Base-by-base conservation (phyloP, 768 basidiomycete genomes). In the Rhizopogon rudus region DNA sequence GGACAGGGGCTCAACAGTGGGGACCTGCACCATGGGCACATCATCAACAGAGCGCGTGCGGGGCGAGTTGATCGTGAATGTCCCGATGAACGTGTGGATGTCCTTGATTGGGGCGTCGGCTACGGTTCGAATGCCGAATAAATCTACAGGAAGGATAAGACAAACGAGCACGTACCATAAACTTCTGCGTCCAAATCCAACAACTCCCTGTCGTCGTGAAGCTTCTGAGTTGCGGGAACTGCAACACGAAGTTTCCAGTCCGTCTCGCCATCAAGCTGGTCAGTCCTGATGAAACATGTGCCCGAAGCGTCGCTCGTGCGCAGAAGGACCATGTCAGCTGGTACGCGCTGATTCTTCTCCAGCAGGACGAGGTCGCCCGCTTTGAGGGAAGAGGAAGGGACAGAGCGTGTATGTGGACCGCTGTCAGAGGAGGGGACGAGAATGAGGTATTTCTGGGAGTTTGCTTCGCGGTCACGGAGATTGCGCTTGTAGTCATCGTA, bases 221-320 rank as follows among this genome's bases (percentile, higher is more conserved):
- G 67, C 61, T 86, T 87, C 74, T 97, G 94, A 43, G 86, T 88
- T 25, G 87, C 80, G 2, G 88, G 81, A 1, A 96, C 86, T 2
- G 96, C 94, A 1, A 97, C 90, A 4, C 91, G 83, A 48, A 98
- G 76, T 69, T 99, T 99, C 97, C 97, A 98, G 64, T 99, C 97
- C 3, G 97, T 99, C 72, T 99, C 97, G 42, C 97, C 97, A 60
- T 99, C 97, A 29, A 99, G 78, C 66, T 98, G 97, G 71, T 99
- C 97, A 2, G 96, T 99, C 9, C 97, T 82, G 58, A 99, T 92
- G 70, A 98, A 99, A 68, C 96, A 98, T 2, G 94, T 94, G 2
- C 97, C 97, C 25, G 88, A 87, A 3, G 83, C 73, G 63, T 99
- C 96, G 3, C 86, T 87, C 0, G 97, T 98, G 42, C 86, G 82